Conservation (phyloP, 225 moss, liverwort and hornwort species). For the Anthoceros angustus region DNA sequence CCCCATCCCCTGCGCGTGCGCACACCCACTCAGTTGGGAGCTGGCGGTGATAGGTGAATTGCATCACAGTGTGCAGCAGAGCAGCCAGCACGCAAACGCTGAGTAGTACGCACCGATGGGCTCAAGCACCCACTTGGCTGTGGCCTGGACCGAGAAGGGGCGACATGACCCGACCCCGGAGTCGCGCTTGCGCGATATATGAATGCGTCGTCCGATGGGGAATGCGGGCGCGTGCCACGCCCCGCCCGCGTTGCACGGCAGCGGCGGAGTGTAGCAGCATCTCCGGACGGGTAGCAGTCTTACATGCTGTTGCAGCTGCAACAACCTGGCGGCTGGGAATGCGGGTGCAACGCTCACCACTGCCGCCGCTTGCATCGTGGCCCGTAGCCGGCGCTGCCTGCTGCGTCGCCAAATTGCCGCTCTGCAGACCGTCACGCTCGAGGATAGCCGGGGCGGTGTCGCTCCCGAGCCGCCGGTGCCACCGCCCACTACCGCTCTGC, state of each 20-base stretch:
- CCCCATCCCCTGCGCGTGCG: constrained; percentile 45
- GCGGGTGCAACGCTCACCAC: background rate
- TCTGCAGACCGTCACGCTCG: too few species aligned
- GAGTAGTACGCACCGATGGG: constrained; percentile 35
- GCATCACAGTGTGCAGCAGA: background rate
- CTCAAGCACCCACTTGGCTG: constrained; percentile 56
- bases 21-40: background rate
- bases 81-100: too few species aligned
- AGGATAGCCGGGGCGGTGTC: too few species aligned
- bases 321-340: background rate
- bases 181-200: background rate
- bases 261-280: too few species aligned
- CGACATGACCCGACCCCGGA: background rate
- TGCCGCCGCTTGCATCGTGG: background rate
- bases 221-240: background rate
- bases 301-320: too few species aligned
- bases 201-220: background rate
- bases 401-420: too few species aligned
- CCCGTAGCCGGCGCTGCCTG: background rate
- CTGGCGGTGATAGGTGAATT: background rate
- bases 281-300: too few species aligned
- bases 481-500: too few species aligned
- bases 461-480: too few species aligned
- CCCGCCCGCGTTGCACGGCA: background rate
- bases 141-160: constrained; percentile 1